A percentile compares a stretch with the other conserved stretches of the same genome.
phyloP scores from a whole-genome alignment of 306 rosid genomes.

The Trifolium dubium region DNA sequence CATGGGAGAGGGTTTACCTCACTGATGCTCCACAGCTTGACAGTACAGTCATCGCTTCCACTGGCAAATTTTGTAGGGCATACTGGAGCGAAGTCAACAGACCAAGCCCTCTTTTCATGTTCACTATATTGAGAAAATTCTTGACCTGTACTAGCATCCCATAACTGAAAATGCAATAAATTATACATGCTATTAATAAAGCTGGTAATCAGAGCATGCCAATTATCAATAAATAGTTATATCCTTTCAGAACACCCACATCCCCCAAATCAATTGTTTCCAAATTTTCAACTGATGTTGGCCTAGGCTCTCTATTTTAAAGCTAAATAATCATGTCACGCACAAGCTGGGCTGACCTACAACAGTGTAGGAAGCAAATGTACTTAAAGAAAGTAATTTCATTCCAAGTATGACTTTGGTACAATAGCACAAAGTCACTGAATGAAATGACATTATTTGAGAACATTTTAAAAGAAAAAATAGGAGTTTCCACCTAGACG shows the following conservation, averaged over 20 bases:
- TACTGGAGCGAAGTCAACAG: constrained; percentile 83
- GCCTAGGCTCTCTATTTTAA: constrained; percentile 7
- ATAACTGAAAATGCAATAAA: constrained; percentile 66
- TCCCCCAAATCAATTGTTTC: not conserved
- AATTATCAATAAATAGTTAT: constrained; percentile 24
- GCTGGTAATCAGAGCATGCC: constrained; percentile 13
- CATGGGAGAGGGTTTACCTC: constrained; percentile 67
- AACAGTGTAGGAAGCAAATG: constrained; percentile 11
- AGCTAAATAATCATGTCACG: constrained; percentile 27
- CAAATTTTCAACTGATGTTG: not conserved
- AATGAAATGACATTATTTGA: constrained; percentile 31
- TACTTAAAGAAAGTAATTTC: not conserved
- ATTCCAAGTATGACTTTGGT: not conserved
- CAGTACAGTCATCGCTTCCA: constrained; percentile 91
- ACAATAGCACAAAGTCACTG: constrained; percentile 12
- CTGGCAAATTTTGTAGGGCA: constrained; percentile 94
- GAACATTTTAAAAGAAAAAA: constrained; percentile 23
- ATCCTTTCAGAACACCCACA: constrained; percentile 5
- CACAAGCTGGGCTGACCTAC: constrained; percentile 12
- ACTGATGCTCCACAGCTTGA: constrained; percentile 86
- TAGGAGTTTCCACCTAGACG: constrained; percentile 2
- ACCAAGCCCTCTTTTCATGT: constrained; percentile 93
- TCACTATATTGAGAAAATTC: constrained; percentile 71
- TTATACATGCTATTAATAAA: constrained; percentile 36
- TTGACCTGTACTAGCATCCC: constrained; percentile 95